Base-by-base conservation (phyloP, 805 yeast species). In the Lipomyces spencermartinsiae region DNA sequence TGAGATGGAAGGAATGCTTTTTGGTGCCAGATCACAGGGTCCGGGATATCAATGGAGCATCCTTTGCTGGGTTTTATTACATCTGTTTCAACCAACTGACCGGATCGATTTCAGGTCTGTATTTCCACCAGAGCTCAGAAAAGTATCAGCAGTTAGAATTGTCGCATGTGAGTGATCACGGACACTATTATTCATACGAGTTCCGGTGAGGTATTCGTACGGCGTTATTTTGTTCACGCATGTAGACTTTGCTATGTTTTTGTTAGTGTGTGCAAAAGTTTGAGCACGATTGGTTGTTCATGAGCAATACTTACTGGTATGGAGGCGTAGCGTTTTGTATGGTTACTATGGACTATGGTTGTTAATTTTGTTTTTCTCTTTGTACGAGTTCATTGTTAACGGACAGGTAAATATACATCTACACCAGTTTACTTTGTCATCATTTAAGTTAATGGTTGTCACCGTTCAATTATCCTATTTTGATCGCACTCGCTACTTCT, bases 1-100 rank as follows among this genome's bases (percentile, higher is more conserved):
- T 93, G 97, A 84, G 97, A 73, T 93, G 98, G 98, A 93, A 93
- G 79, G 98, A 93, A 78, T 86, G 88, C 74, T 92, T 92, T 75
- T 79, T 93, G 68, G 88, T 91, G 8, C 97, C 97, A 0, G 97
- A 92, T 78, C 87, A 92, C 37, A 79, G 80, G 65, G 80, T 89
- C n/a, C 85, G 82, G 68, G 86, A 83, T 72, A 85, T 85, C 66
- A 81, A 80, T 71, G 94, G 85, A 16, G 97, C 97, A 0, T 90
- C 97, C 1, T 93, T 89, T 78, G 97, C 93, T 56, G 98, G 98
- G 0, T 93, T 93, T 76, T 93, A 93, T 78, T 93, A 93, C 76
- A 86, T 93, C 35, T 91, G 92, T 56, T 88, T 93, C 74, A 91
- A 91, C 78, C 93, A 92, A 75, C 69, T 82, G 6, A 87, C 89